phyloP scores from a whole-genome alignment of 495 filamentous ascomycete species.

The Neurospora sp. region DNA sequence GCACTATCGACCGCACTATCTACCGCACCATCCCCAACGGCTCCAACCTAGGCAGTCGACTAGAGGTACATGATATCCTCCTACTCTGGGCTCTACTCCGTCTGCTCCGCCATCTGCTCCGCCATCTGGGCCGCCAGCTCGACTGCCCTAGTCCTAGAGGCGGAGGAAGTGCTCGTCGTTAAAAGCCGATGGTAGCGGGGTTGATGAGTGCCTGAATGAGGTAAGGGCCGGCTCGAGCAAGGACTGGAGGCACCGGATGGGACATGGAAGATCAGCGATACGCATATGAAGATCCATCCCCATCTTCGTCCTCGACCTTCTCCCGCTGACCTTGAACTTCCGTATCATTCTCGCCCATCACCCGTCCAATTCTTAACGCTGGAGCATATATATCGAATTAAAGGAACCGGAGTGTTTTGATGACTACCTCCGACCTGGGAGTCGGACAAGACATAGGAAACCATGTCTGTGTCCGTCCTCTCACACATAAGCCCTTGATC shows the following conservation, averaged over 20 bases:
- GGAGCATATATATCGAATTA: background rate
- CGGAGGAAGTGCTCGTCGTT: background rate
- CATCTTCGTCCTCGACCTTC: background rate
- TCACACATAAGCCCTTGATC: background rate
- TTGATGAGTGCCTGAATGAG: background rate
- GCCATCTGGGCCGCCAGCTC: background rate
- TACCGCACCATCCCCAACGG: too few relatives aligned
- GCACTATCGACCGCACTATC: too few relatives aligned
- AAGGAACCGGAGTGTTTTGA: background rate
- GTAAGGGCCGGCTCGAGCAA: background rate
- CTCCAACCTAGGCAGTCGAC: too few relatives aligned
- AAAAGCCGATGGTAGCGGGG: background rate
- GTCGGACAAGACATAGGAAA: too few relatives aligned
- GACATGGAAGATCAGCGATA: too few relatives aligned
- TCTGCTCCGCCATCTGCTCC: background rate
- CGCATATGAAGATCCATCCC: too few relatives aligned
- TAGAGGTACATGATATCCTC: too few relatives aligned
- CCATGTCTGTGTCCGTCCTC: too few relatives aligned
- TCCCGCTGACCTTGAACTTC: background rate
- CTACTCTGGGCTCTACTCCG: too few relatives aligned
- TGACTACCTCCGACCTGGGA: background rate
- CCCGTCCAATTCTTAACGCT: background rate
- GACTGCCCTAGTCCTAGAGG: background rate
- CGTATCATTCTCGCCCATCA: background rate
- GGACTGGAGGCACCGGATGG: too few relatives aligned